Conservation (phyloP, 805 yeast genomes). For the Pachysolen tannophilus region DNA sequence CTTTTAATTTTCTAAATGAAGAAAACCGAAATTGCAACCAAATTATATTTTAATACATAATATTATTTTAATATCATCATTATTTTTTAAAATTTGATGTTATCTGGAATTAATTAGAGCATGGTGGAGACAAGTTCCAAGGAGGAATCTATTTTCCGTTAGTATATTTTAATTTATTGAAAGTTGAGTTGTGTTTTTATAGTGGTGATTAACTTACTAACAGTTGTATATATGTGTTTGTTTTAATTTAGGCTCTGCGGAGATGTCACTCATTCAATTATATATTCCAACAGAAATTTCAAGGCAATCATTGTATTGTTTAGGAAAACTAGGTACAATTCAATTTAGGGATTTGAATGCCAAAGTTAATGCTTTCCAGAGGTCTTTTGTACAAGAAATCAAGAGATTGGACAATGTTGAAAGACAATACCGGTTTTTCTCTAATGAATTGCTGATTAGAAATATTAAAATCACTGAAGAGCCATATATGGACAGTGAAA, state of each 20-base stretch:
- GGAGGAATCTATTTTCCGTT: slow-evolving; percentile 3
- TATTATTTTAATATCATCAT: too few species aligned
- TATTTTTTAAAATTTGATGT: too few species aligned
- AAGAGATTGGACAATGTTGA: slow-evolving; percentile 80
- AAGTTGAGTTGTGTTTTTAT: not conserved
- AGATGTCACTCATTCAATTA: slow-evolving; percentile 88
- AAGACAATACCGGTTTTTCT: slow-evolving; percentile 64
- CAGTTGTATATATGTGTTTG: too few species aligned
- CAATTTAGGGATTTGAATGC: slow-evolving; percentile 87
- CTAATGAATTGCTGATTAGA: slow-evolving; percentile 41
- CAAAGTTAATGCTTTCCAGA: slow-evolving; percentile 76
- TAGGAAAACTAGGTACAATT: slow-evolving; percentile 80
- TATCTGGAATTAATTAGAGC: too few species aligned
- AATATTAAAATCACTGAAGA: slow-evolving; percentile 25
- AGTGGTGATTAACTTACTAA: slow-evolving; percentile 1
- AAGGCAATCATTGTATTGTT: slow-evolving; percentile 73
- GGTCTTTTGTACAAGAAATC: slow-evolving; percentile 84
- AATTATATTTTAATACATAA: too few species aligned
- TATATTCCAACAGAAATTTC: slow-evolving; percentile 88
- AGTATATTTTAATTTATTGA: not conserved
- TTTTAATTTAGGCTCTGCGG: slow-evolving; percentile 67
- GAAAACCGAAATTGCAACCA: too few species aligned
- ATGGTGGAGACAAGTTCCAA: not conserved
- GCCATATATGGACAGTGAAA: slow-evolving; percentile 6
- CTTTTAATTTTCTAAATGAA: too few species aligned